Evolutionary conservation across 2,329 filamentous ascomycete genomes (phyloP).

Genomic region (Talaromyces sp.): DNA sequence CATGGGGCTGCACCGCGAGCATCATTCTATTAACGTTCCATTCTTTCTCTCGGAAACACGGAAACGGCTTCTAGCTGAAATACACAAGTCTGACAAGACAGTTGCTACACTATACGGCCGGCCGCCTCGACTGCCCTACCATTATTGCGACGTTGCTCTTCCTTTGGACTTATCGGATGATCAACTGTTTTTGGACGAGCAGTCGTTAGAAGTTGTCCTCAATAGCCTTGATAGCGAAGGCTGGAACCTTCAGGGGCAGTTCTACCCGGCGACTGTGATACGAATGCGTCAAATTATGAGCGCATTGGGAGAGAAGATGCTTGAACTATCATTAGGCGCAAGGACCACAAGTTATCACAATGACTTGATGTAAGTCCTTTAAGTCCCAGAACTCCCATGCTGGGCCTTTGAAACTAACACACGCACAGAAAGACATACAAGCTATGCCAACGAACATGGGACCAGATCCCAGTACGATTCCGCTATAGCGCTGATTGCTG

Average conservation of each 20-base stretch:
- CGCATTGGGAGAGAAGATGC: conserved; percentile 22
- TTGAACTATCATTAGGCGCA: conserved; percentile 22
- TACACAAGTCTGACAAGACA: conserved; percentile 28
- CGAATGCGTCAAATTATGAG: conserved; percentile 23
- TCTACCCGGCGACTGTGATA: conserved; percentile 23
- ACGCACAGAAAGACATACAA: conserved; percentile 16
- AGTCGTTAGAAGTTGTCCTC: conserved; percentile 12
- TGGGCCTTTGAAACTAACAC: neutral
- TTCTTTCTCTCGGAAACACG: conserved; percentile 29
- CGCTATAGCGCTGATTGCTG: conserved; percentile 22
- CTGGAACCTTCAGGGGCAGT: conserved; percentile 20
- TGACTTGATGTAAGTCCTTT: conserved; percentile 11
- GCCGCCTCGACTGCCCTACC: conserved; percentile 26
- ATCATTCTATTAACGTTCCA: conserved; percentile 18
- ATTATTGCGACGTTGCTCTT: conserved; percentile 26
- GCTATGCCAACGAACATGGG: conserved; percentile 21
- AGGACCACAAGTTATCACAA: conserved; percentile 6
- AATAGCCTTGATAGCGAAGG: conserved; percentile 21
- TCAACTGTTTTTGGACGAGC: conserved; percentile 21
- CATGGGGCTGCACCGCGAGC: conserved; percentile 11
- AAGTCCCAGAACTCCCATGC: neutral
- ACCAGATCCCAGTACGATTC: conserved; percentile 21
- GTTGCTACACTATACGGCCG: conserved; percentile 28
- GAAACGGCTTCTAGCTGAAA: conserved; percentile 25
- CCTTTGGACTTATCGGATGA: conserved; percentile 29